These are phyloP conservation scores for Erodium moschatum DNA, from an alignment of 441 rosid genomes.

Conservation along the genomic window DNA sequence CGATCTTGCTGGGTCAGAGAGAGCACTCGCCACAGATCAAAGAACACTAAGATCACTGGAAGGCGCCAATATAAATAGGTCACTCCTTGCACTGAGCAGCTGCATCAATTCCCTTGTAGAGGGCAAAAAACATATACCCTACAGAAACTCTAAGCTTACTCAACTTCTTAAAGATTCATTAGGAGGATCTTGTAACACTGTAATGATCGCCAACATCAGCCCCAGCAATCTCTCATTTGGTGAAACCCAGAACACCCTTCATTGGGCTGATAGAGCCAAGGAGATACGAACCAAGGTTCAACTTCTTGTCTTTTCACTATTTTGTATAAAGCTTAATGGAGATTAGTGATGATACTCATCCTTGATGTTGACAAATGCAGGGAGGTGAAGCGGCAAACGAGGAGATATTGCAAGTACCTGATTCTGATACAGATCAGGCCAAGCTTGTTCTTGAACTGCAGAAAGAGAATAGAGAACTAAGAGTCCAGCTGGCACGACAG, in stretches of 20 bases:
- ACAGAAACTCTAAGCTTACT: constrained; percentile 84
- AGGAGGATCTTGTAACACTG: constrained; percentile 85
- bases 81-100: constrained; percentile 87
- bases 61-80: constrained; percentile 88
- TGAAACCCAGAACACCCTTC: constrained; percentile 90
- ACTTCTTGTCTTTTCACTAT: background rate
- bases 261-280: constrained; percentile 95
- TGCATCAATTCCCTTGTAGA: constrained; percentile 94
- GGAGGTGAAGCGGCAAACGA: constrained; percentile 38
- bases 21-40: constrained; percentile 88
- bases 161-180: constrained; percentile 88
- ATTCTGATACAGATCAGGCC: constrained; percentile 46
- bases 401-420: constrained; percentile 42
- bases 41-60: constrained; percentile 80
- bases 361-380: constrained; percentile 25
- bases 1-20: constrained; percentile 95
- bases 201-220: constrained; percentile 87
- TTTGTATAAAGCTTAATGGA: too few relatives aligned
- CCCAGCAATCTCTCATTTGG: constrained; percentile 81
- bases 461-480: constrained; percentile 71
- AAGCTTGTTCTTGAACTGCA: constrained; percentile 71
- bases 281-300: constrained; percentile 63
- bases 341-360: too few relatives aligned
- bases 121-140: constrained; percentile 89
- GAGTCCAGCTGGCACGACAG: constrained; percentile 58